A percentile compares a stretch with the other conserved stretches of the same genome.
Evolutionary conservation across 441 rosid species (phyloP).

Genomic region (Erodium texanum): DNA sequence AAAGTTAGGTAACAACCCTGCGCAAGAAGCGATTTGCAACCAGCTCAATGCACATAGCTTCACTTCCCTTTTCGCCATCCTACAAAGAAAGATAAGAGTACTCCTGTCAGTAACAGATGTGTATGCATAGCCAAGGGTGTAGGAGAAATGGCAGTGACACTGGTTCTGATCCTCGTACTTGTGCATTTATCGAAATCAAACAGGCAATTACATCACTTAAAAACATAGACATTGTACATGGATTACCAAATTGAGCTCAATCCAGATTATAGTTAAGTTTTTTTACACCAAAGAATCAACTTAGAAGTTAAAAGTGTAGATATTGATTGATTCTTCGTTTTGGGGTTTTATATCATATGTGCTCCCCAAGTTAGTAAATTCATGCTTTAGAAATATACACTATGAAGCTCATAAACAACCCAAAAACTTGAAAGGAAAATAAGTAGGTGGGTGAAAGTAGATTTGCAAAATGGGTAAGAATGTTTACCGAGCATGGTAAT

Average conservation of each 20-base stretch:
- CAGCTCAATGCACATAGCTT: conserved; percentile 78
- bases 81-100: conserved; percentile 19
- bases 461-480: conserved; percentile 14
- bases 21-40: conserved; percentile 85
- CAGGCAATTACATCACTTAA: neutral
- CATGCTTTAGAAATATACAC: too few relatives aligned
- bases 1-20: conserved; percentile 41
- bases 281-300: neutral
- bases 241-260: neutral
- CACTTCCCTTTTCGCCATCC: conserved; percentile 46
- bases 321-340: neutral
- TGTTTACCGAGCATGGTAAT: conserved; percentile 49
- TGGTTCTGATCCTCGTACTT: neutral
- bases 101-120: neutral
- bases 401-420: too few relatives aligned
- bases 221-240: neutral
- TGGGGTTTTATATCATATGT: neutral
- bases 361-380: neutral
- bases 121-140: neutral
- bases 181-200: neutral
- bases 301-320: neutral
- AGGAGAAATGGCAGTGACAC: neutral
- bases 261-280: neutral
- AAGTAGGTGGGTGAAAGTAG: neutral
- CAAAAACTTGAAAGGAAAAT: neutral